A percentile compares a stretch with the other conserved stretches of the same genome.
These are phyloP conservation scores for Colletotrichum tabaci DNA, from an alignment of 2,329 filamentous ascomycete species.

Conservation along the genomic window DNA sequence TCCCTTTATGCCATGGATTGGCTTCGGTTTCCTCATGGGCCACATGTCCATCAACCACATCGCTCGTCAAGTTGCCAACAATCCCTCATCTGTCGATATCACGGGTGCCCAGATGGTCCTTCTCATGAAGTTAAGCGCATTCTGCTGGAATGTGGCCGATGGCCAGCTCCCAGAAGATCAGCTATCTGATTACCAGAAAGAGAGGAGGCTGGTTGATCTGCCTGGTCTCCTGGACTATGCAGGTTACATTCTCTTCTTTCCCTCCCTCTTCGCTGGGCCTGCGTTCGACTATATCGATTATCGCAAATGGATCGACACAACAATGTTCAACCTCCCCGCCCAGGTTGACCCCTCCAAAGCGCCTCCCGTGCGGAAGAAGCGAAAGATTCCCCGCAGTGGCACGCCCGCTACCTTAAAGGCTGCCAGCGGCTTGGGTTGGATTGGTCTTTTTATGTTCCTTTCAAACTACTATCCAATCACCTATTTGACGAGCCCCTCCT, in stretches of 20 bases:
- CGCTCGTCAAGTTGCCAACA: constrained; percentile 79
- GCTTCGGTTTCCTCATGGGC: constrained; percentile 93
- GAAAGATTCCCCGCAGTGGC: constrained; percentile 92
- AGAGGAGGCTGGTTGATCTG: constrained; percentile 81
- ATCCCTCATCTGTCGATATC: constrained; percentile 82
- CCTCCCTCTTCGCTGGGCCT: constrained; percentile 88
- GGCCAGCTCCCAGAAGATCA: constrained; percentile 84
- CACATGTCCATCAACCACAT: constrained; percentile 96
- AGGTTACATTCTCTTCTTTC: constrained; percentile 96
- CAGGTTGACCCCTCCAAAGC: constrained; percentile 88
- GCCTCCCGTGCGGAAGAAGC: constrained; percentile 88
- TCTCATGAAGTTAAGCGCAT: constrained; percentile 96
- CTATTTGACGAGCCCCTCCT: constrained; percentile 76
- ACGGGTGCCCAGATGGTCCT: constrained; percentile 98
- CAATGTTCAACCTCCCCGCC: constrained; percentile 90
- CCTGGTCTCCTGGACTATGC: constrained; percentile 85
- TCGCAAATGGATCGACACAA: constrained; percentile 90
- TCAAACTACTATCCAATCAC: constrained; percentile 75
- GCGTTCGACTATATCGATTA: constrained; percentile 97
- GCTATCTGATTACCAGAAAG: constrained; percentile 89
- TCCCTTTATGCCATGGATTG: constrained; percentile 97
- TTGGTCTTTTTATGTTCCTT: constrained; percentile 82
- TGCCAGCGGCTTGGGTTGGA: constrained; percentile 81
- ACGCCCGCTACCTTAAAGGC: constrained; percentile 87
- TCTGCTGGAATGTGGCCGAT: constrained; percentile 98